phyloP scores from a whole-genome alignment of 164 flowering plant species.

The Stephania yunnanensis region DNA sequence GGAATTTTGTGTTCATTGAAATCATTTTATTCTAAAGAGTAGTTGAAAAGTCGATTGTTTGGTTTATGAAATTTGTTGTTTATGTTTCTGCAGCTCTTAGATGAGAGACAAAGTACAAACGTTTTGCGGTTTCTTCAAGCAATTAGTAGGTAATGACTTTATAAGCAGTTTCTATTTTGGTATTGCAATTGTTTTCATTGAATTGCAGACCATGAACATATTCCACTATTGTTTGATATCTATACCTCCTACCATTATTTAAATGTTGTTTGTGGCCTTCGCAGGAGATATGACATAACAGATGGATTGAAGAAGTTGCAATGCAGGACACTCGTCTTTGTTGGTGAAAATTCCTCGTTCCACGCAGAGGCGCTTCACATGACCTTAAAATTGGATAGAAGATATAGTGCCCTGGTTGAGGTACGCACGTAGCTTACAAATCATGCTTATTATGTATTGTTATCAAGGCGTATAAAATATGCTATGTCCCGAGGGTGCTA shows the following conservation, averaged over 20 bases:
- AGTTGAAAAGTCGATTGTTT: neutral
- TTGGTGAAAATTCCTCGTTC: conserved; percentile 81
- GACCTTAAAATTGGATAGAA: conserved; percentile 66
- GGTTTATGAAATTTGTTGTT: conserved; percentile 6
- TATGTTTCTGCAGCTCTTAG: conserved; percentile 51
- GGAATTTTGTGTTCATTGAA: neutral
- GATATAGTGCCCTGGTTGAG: conserved; percentile 92
- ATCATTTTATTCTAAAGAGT: neutral
- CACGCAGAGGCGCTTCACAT: conserved; percentile 81
- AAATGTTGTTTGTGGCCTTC: conserved; percentile 5
- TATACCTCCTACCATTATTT: neutral
- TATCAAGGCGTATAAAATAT: neutral
- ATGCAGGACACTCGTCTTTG: conserved; percentile 85
- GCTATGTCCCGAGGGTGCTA: neutral
- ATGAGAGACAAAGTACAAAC: conserved; percentile 70
- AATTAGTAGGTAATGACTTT: conserved; percentile 48
- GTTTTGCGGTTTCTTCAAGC: conserved; percentile 80
- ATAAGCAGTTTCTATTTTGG: neutral
- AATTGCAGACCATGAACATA: neutral
- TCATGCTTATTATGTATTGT: neutral
- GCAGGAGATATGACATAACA: conserved; percentile 82
- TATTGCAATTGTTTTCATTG: neutral
- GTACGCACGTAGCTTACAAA: conserved; percentile 25
- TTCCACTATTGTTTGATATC: neutral
- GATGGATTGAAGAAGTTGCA: conserved; percentile 64